Evolutionary conservation across 345 rosid genomes (phyloP), one percentile per base, ranked within the genome.

Genomic region (Pugionium dolabratum): DNA sequence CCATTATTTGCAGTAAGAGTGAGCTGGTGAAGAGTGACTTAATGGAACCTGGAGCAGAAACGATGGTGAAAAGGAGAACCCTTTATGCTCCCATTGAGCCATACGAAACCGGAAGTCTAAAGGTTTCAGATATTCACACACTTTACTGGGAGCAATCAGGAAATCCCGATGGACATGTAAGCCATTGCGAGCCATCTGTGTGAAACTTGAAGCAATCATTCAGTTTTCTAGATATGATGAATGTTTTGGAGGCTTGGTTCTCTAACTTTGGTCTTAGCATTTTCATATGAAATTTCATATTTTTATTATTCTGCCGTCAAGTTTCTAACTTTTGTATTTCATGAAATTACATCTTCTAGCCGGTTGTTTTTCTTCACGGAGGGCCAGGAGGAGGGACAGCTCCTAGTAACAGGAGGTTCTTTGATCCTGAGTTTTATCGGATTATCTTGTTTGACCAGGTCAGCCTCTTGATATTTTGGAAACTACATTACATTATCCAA

Each of bases 311-410:
- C 18, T 18, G 63, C n/a, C 34, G 37, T 18, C 31, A 63, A 61
- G 62, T 30, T 57, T 54, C 46, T 49, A 26, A 59, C 34, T 72
- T 1, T 56, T 69, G 5, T 18, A 6, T 60, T 42, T 28, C 71
- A 32, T 46, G 58, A 8, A 64, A 31, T 28, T 46, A 42, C 54
- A 35, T 72, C 27, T 60, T 82, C 78, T 85, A 90, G 98, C 91
- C 98, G n/a, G 87, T 86, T 67, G 84, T 93, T 25, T 93, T 93
- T 78, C 91, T 93, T 76, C 98, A 90, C 41, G 98, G 98, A 11
- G 98, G 98, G 9, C 98, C 98, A n/a, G 98, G 98, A 64, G 97
- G 97, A 74, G 97, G 97, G 56, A 86, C 91, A 1, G 33, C 91
- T 11, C 94, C 97, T 8, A 79, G 75, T 52, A 90, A 93, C 65